Conservation (phyloP, 805 yeast genomes). For the Diddensiella santjacobensis region DNA sequence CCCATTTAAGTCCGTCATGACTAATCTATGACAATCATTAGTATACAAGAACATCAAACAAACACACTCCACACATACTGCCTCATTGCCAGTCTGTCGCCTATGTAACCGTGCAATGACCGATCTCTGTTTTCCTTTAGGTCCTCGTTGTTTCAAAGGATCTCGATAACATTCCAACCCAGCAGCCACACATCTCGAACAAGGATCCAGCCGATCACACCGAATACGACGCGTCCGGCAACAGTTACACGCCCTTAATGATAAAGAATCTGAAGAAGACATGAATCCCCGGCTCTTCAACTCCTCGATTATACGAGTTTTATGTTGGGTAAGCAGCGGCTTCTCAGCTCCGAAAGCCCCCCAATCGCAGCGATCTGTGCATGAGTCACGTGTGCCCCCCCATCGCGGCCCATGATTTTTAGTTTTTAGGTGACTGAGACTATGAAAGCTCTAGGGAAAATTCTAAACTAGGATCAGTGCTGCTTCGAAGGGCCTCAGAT, state of each 20-base stretch:
- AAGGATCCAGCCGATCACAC: constrained; percentile 6
- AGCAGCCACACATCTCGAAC: constrained; percentile 1
- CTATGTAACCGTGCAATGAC: constrained; percentile 1
- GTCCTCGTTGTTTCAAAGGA: constrained; percentile 6
- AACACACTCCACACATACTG: too few relatives aligned
- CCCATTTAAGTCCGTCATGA: not conserved
- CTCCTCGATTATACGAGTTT: too few relatives aligned
- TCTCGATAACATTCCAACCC: constrained; percentile 5
- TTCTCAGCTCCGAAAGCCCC: too few relatives aligned
- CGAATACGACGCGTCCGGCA: constrained; percentile 5
- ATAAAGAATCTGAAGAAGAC: not conserved
- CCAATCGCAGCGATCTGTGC: too few relatives aligned
- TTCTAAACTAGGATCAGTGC: constrained; percentile 1
- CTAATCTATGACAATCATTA: too few relatives aligned
- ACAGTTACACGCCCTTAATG: constrained; percentile 3
- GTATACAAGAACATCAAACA: too few relatives aligned
- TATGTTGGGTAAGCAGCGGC: too few relatives aligned
- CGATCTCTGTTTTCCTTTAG: constrained; percentile 9
- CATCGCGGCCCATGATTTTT: too few relatives aligned
- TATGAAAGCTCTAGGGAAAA: too few relatives aligned
- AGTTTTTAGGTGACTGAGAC: too few relatives aligned
- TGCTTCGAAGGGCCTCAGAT: not conserved
- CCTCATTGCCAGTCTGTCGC: not conserved
- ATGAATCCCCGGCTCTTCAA: too few relatives aligned
- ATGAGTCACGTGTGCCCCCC: too few relatives aligned